Base-by-base conservation (phyloP, 306 rosid species). In the Nissolia schottii region DNA sequence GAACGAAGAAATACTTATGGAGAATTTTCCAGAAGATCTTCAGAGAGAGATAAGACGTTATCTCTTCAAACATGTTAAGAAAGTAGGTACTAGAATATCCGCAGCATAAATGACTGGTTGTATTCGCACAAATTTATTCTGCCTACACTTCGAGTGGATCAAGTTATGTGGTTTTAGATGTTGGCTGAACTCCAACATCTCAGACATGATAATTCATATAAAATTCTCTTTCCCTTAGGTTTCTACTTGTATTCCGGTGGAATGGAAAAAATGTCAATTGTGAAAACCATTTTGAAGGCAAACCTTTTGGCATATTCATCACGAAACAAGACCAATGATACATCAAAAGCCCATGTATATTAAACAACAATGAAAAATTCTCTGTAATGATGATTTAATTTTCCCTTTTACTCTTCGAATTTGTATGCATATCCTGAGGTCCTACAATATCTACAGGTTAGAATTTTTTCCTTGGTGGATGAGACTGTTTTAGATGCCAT, bases 21-120 rank as follows among this genome's bases (percentile, higher is more conserved):
- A 83, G 79, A 83, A 83, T 78, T 80, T 90, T 76, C 97, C 98
- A 0, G 98, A 93, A 76, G 96, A 93, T 81, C 88, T 93, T 48
- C 97, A 85, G 75, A 87, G 88, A 48, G 92, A 88, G 73, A 88
- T 90, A 77, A 83, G 96, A 71, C 96, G 93, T 14, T 96, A 92
- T 88, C 90, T 92, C 46, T 92, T 88, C 58, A 46, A 79, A 48
- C 57, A 55, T 57, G 53, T 79, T 35, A 72, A 24, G 7, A 79
- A 72, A 9, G 82, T 72, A 72, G 18, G 78, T 13, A 1, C 58
- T 56, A 9, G 2, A 74, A 46, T 70, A 8, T 59, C 64, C 63
- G 23, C 34, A 27, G 3, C 40, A 31, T 12, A 23, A 57, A 73
- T 55, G 27, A 49, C 41, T 64, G 67, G 62, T 76, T 57, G 38